phyloP scores from a whole-genome alignment of 2,329 filamentous ascomycete genomes.

The Sporothrix sp. region DNA sequence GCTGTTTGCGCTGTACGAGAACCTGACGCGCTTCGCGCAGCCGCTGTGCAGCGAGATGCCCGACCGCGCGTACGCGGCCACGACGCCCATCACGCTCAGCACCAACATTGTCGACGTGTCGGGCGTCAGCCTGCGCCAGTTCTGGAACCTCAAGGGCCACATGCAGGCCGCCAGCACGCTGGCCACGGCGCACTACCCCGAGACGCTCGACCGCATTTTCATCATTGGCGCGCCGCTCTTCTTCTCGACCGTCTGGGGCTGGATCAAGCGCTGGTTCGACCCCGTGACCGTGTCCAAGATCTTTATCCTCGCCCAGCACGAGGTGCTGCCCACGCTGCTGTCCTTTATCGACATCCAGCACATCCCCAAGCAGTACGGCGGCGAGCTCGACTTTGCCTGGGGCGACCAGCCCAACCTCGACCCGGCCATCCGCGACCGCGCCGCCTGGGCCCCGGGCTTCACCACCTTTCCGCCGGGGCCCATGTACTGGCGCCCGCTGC shows the following conservation, averaged over 20 bases:
- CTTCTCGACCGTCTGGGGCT: conserved; percentile 89
- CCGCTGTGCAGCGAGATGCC: conserved; percentile 70
- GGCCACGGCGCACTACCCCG: conserved; percentile 89
- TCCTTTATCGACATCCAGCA: conserved; percentile 72
- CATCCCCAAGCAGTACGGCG: conserved; percentile 85
- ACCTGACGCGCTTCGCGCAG: conserved; percentile 76
- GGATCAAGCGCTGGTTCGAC: conserved; percentile 93
- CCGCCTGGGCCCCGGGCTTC: conserved; percentile 43
- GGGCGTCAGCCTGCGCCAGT: conserved; percentile 79
- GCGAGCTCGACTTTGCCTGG: conserved; percentile 72
- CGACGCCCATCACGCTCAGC: conserved; percentile 78
- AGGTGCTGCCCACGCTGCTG: conserved; percentile 67
- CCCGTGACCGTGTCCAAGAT: conserved; percentile 93
- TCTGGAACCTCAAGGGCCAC: conserved; percentile 88
- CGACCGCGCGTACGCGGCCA: conserved; percentile 57
- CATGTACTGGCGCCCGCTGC: conserved; percentile 39
- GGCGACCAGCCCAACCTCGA: conserved; percentile 69
- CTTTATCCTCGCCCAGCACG: conserved; percentile 67
- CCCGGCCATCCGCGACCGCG: conserved; percentile 39
- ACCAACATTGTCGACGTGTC: conserved; percentile 94
- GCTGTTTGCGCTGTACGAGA: conserved; percentile 89
- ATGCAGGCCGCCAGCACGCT: conserved; percentile 88
- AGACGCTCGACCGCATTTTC: conserved; percentile 64
- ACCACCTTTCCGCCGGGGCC: conserved; percentile 48
- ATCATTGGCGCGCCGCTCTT: conserved; percentile 85